phyloP scores from a whole-genome alignment of 2,329 filamentous ascomycete genomes.

The Colletotrichum caudatum region DNA sequence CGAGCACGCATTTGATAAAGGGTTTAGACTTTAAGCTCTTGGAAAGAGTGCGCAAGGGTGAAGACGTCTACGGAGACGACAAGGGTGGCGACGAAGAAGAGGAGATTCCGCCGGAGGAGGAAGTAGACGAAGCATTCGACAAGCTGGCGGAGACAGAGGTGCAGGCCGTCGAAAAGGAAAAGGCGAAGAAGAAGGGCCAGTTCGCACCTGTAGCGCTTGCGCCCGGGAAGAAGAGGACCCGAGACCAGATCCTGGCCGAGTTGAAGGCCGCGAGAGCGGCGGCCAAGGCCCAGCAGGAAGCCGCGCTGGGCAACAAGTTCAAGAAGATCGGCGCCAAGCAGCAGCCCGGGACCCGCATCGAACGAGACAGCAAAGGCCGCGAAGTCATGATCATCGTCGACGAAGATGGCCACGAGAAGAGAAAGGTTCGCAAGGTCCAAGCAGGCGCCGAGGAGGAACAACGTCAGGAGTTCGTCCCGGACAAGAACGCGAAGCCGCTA shows the following conservation, averaged over 20 bases:
- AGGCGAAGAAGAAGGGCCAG: constrained; percentile 71
- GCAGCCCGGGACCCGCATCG: constrained; percentile 68
- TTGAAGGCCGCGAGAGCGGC: constrained; percentile 73
- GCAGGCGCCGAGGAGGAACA: constrained; percentile 53
- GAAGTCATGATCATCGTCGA: constrained; percentile 75
- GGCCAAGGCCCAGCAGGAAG: constrained; percentile 66
- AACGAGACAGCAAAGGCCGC: constrained; percentile 70
- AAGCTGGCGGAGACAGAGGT: constrained; percentile 67
- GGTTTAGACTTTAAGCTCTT: constrained; percentile 88
- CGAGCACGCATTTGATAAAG: constrained; percentile 89
- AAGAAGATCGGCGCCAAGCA: constrained; percentile 72
- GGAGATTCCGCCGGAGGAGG: constrained; percentile 49
- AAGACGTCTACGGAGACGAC: constrained; percentile 69
- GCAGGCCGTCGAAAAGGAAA: constrained; percentile 63
- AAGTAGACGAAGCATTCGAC: constrained; percentile 77
- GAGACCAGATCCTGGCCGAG: constrained; percentile 76
- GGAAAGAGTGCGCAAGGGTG: constrained; percentile 75
- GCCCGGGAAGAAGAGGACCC: constrained; percentile 70
- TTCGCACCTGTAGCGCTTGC: constrained; percentile 65
- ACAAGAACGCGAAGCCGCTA: constrained; percentile 67
- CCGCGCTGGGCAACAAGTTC: constrained; percentile 69
- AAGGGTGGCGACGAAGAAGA: constrained; percentile 48
- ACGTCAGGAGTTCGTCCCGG: constrained; percentile 61
- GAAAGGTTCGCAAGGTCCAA: constrained; percentile 70
- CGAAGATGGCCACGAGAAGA: constrained; percentile 74